Evolutionary conservation across 73 alveolate species (phyloP).

Genomic region (Uronychia setigera): DNA sequence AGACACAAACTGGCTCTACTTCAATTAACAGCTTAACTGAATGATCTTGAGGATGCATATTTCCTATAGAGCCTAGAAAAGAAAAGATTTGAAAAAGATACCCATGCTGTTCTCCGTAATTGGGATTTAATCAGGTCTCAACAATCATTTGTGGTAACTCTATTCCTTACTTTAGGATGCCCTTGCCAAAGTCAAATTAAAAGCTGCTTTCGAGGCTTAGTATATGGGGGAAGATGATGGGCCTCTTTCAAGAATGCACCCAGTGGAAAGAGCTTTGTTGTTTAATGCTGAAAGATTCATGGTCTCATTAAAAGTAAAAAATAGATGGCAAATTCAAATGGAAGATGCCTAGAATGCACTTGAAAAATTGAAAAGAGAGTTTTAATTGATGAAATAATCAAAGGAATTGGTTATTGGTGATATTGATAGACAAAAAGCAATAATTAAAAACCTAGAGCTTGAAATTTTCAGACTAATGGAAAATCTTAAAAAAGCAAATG

Average conservation of each 20-base stretch:
- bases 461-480: not conserved
- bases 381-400: too few species aligned
- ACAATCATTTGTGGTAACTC: not conserved
- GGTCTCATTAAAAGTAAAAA: not conserved
- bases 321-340: not conserved
- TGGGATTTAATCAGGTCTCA: not conserved
- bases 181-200: not conserved
- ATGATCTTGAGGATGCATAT: not conserved
- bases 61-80: not conserved
- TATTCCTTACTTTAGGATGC: too few species aligned
- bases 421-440: not conserved
- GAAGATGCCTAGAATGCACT: not conserved
- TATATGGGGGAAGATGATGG: not conserved
- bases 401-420: not conserved
- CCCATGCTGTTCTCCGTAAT: not conserved
- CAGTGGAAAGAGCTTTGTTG: not conserved
- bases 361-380: not conserved
- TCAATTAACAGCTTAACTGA: not conserved
- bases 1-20: not conserved
- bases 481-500: not conserved
- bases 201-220: not conserved
- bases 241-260: not conserved
- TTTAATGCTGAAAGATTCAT: not conserved
- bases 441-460: not conserved
- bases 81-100: not conserved